Base-by-base conservation (phyloP, 1,139 yeast species). In the Suhomyces bolitotheri region DNA sequence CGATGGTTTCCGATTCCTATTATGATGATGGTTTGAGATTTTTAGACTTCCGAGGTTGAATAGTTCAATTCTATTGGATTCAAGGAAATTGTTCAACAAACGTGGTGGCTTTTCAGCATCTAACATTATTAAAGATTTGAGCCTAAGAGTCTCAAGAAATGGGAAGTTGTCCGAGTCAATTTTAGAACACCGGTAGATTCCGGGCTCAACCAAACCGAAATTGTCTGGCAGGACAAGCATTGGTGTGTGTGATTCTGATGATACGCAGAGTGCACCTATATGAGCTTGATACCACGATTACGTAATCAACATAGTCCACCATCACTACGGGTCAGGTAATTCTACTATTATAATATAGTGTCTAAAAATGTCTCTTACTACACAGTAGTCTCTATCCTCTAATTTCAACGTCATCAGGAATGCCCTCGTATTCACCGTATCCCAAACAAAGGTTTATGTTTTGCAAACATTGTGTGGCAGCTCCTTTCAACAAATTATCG, bases 401-500 rank as follows among this genome's bases (percentile, higher is more conserved):
- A 45, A 73, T 72, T 27, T 68, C 62, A 40, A 64, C 54, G 41
- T 75, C 78, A 42, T 66, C 67, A 22, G 97, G 97, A 54, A 94
- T 92, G 52, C 97, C 97, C 41, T 82, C 96, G 58, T 84, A 92
- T 65, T 92, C 98, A 34, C 87, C 90, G 63, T 88, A 92, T 16
- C 92, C 92, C 67, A 85, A 67, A 7, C 88, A 84, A 62, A 92
- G 74, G 64, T 92, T 92, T 60, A 92, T 85, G 69, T 92, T 92
- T 66, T 92, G 99, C 62, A 92, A 66, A 64, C 97, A 92, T 67
- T 90, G 99, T 16, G 99, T 92, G 37, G 97, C 95, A 32, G 99
- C 99, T 46, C 99, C 99, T 72, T 92, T 92, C 56, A 92, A 76
- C 56, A 92, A 72, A 62, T 92, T 92, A 60, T 94, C 99, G 52